Conservation (phyloP, 371 early-diverging fungal species). For the Catenaria anguillulae region DNA sequence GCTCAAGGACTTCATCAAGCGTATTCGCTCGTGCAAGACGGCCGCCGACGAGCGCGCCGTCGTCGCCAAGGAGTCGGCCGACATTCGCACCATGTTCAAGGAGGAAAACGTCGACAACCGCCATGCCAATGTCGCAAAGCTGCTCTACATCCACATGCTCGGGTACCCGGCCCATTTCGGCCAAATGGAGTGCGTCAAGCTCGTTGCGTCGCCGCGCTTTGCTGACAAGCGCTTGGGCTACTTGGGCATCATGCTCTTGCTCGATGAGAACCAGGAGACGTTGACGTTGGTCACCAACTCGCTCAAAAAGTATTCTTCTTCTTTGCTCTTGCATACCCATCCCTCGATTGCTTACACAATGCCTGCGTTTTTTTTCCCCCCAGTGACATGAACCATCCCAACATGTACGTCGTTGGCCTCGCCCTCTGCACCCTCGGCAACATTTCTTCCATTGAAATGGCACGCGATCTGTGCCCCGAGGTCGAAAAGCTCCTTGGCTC, state of each 20-base stretch:
- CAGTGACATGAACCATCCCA: constrained; percentile 84
- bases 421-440: constrained; percentile 91
- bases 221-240: constrained; percentile 93
- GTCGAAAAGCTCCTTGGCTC: constrained; percentile 82
- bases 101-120: constrained; percentile 71
- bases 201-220: constrained; percentile 82
- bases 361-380: too few relatives aligned
- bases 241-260: constrained; percentile 85
- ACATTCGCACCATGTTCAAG: constrained; percentile 83
- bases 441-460: constrained; percentile 88
- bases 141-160: constrained; percentile 93
- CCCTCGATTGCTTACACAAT: too few relatives aligned
- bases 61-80: constrained; percentile 91
- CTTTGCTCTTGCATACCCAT: too few relatives aligned
- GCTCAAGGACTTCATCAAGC: constrained; percentile 81
- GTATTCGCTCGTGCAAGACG: constrained; percentile 88
- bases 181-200: constrained; percentile 93
- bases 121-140: constrained; percentile 82
- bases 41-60: constrained; percentile 96
- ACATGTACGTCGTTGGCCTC: constrained; percentile 89
- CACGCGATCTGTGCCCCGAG: constrained; percentile 83
- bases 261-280: constrained; percentile 93
- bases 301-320: too few relatives aligned
- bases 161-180: constrained; percentile 97
- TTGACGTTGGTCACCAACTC: constrained; percentile 92